A percentile compares a stretch with the other conserved stretches of the same genome.
These are phyloP conservation scores for Conticribra guillardii DNA, from an alignment of 108 stramenopile species.

Conservation along the genomic window DNA sequence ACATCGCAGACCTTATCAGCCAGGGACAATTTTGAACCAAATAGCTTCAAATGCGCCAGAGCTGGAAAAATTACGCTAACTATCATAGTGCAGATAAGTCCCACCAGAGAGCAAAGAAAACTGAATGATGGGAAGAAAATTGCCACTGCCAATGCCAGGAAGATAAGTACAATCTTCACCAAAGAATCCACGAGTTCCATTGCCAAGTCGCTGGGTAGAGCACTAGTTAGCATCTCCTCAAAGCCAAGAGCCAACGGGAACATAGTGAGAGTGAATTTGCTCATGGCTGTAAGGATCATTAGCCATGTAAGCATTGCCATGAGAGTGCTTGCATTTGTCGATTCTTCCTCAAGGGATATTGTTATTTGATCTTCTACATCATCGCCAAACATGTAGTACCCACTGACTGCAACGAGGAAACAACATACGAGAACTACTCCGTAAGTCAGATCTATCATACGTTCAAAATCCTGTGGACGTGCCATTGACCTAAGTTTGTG, in stretches of 20 bases:
- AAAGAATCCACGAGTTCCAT: slow-evolving; percentile 57
- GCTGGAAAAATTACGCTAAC: slow-evolving; percentile 82
- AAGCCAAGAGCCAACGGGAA: slow-evolving; percentile 86
- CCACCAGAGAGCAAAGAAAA: slow-evolving; percentile 74
- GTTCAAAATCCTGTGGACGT: slow-evolving; percentile 75
- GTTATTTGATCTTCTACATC: slow-evolving; percentile 83
- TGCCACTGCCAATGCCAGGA: slow-evolving; percentile 62
- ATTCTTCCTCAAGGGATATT: slow-evolving; percentile 66
- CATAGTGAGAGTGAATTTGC: slow-evolving; percentile 82
- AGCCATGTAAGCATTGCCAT: slow-evolving; percentile 78
- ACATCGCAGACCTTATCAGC: slow-evolving; percentile 47
- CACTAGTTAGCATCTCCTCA: slow-evolving; percentile 77
- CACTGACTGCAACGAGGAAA: slow-evolving; percentile 67
- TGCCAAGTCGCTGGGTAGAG: slow-evolving; percentile 59
- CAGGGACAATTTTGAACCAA: slow-evolving; percentile 57
- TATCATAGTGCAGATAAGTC: slow-evolving; percentile 82
- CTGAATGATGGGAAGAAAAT: slow-evolving; percentile 82
- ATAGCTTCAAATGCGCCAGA: slow-evolving; percentile 69
- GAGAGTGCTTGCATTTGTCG: slow-evolving; percentile 41
- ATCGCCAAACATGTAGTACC: slow-evolving; percentile 82
- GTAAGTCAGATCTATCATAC: slow-evolving; percentile 69
- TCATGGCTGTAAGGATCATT: slow-evolving; percentile 83
- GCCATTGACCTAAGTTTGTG: slow-evolving; percentile 59
- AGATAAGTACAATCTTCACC: slow-evolving; percentile 68
- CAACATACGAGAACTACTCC: slow-evolving; percentile 56